Conservation (phyloP, 2,329 filamentous ascomycete species). For the Leptographium wingfieldii region DNA sequence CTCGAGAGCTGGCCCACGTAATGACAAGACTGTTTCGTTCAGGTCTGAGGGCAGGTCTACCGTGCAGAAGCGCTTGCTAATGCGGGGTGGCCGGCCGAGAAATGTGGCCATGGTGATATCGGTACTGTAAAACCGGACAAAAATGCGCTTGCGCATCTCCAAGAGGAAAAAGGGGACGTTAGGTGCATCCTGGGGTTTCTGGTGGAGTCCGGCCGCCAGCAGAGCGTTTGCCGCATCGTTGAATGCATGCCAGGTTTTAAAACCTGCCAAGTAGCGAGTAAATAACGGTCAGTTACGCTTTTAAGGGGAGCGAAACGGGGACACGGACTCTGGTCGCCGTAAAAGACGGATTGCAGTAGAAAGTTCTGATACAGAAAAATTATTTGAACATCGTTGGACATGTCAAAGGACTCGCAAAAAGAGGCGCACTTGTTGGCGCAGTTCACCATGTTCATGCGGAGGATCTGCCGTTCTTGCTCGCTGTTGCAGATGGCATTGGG, state of each 20-base stretch:
- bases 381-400: constrained; percentile 6
- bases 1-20: not conserved
- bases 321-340: constrained; percentile 4
- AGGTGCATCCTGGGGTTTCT: not conserved
- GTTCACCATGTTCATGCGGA: constrained; percentile 2
- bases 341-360: constrained; percentile 5
- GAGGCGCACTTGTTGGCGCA: constrained; percentile 5
- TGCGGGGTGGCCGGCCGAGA: constrained; percentile 39
- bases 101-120: constrained; percentile 41
- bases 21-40: constrained; percentile 26
- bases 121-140: constrained; percentile 11
- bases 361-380: constrained; percentile 7
- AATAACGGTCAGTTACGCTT: not conserved
- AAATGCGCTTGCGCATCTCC: constrained; percentile 7
- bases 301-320: not conserved
- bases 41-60: constrained; percentile 43
- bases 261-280: not conserved
- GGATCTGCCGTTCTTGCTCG: constrained; percentile 3
- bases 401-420: constrained; percentile 5
- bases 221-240: constrained; percentile 6
- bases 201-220: constrained; percentile 5
- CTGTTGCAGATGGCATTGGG: constrained; percentile 2
- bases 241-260: constrained; percentile 1
- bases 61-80: constrained; percentile 39
- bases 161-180: constrained; percentile 4